A percentile compares a stretch with the other conserved stretches of the same genome.
Evolutionary conservation across 176 grass and related monocot species (phyloP).

Genomic region (Triticum urartu): DNA sequence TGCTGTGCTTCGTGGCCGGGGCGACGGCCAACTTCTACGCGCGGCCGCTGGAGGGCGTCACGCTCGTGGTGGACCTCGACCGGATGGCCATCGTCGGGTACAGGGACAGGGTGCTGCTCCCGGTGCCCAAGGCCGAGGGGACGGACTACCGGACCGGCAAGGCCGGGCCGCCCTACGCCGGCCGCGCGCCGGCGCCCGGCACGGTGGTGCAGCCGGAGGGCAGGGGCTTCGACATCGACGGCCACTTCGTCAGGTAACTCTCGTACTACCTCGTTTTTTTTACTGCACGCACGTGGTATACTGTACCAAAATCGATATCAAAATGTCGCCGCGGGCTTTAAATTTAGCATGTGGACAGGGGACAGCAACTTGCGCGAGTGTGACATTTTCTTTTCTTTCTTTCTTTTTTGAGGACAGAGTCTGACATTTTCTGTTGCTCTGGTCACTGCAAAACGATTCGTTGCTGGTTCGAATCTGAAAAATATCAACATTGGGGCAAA

Average conservation of each 20-base stretch:
- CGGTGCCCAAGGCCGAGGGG: slow-evolving; percentile 56
- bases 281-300: neutral
- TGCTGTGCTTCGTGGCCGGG: slow-evolving; percentile 49
- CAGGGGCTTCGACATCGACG: slow-evolving; percentile 46
- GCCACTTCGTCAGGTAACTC: slow-evolving; percentile 51
- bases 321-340: neutral
- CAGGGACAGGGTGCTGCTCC: slow-evolving; percentile 36
- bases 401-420: neutral
- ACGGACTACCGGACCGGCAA: slow-evolving; percentile 56
- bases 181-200: slow-evolving; percentile 22
- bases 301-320: neutral
- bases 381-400: neutral
- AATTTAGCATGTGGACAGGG: neutral
- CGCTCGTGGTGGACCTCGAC: slow-evolving; percentile 70
- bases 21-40: slow-evolving; percentile 58
- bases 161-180: slow-evolving; percentile 28
- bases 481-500: no score
- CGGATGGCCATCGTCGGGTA: slow-evolving; percentile 62
- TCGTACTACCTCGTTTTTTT: neutral
- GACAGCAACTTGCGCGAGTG: neutral
- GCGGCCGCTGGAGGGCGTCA: slow-evolving; percentile 65
- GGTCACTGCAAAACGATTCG: neutral
- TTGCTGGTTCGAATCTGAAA: neutral
- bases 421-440: neutral
- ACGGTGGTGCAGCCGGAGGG: slow-evolving; percentile 43